Evolutionary conservation across 2,329 filamentous ascomycete species (phyloP), one percentile per base, ranked within the genome.

Genomic region (Volutella citrinella): DNA sequence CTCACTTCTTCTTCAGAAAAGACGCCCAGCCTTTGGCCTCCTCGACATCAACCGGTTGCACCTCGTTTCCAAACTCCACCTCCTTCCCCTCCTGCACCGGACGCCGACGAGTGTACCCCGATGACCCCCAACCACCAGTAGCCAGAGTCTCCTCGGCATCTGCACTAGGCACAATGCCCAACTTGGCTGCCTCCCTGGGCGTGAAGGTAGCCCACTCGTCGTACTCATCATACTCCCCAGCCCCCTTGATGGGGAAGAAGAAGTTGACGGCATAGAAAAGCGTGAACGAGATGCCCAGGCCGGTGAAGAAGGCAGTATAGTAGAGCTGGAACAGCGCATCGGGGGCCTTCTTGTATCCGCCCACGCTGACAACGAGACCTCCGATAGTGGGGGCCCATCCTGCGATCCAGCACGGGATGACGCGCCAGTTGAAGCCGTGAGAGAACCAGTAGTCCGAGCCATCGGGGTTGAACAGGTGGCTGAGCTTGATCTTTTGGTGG

Each of bases 401-500:
- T 10, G 32, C 32, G 12, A 34, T 17, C 32, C 32, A 34, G 19
- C 32, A 34, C 8, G 32, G 32, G 13, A 34, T 28, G 3, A 52
- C 57, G 19, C 60, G 46, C 54, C 52, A 61, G 39, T 64, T 63
- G 29, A 58, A 33, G 17, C 62, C 61, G 15, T 53, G 36, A 4
- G 43, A 40, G 46, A 59, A 64, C 50, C 58, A 63, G 36, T 67
- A 68, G 14, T n/a, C n/a, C n/a, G 56, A 55, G 3, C 56, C 55
- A 17, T 59, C 46, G 6, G 48, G 46, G 3, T 34, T 37, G 44
- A 65, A 68, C 11, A 68, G 34, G 21, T 63, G 54, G n/a, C 53
- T 59, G 20, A 66, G 51, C 34, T 62, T 56, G 30, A 65, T 51
- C 21, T 54, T 54, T 36, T 57, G 53, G 4, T 52, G 49, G 6